A percentile compares a stretch with the other conserved stretches of the same genome.
Conservation (phyloP, 306 rosid genomes). For the Potentilla sterilis region DNA sequence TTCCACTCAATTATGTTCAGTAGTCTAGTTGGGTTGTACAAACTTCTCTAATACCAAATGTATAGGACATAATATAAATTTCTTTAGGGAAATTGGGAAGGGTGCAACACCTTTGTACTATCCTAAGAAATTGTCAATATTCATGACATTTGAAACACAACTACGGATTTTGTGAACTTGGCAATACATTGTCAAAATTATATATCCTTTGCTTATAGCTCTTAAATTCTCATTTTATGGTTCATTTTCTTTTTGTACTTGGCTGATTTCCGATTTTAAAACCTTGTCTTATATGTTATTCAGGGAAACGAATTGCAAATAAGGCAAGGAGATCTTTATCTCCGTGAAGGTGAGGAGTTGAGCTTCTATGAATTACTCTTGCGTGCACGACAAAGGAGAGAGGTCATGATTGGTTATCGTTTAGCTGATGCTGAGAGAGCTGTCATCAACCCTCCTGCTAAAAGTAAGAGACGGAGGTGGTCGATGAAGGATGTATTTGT, state of each 20-base stretch:
- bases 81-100: background rate
- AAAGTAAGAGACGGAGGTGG: conserved; percentile 63
- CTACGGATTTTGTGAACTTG: too few species aligned
- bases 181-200: too few species aligned
- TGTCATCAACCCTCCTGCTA: conserved; percentile 72
- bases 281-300: background rate
- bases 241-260: background rate
- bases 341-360: conserved; percentile 67
- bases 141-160: background rate
- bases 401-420: conserved; percentile 78
- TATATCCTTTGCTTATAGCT: background rate
- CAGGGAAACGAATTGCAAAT: conserved; percentile 93
- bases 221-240: background rate
- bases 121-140: background rate
- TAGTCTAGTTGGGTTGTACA: background rate
- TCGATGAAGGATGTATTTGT: conserved; percentile 73
- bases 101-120: background rate
- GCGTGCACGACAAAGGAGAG: conserved; percentile 75
- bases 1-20: background rate
- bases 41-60: background rate
- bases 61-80: background rate
- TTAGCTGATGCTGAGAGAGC: conserved; percentile 69
- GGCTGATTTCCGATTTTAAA: background rate
- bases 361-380: conserved; percentile 76
- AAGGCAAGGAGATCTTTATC: conserved; percentile 76